These are phyloP conservation scores for Otatea glauca DNA, from an alignment of 176 grass and related monocot genomes.

Conservation along the genomic window DNA sequence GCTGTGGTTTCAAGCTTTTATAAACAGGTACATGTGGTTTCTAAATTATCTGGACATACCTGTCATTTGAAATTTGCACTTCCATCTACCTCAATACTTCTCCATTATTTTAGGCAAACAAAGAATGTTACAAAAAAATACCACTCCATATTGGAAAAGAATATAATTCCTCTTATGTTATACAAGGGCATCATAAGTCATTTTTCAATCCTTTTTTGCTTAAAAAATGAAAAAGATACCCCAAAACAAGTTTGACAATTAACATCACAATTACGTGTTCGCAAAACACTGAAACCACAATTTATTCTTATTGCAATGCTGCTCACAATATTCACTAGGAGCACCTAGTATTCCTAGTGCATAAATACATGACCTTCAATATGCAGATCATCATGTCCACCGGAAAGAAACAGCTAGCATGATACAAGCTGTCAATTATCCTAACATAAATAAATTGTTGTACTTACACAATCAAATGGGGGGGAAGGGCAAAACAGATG, in stretches of 20 bases:
- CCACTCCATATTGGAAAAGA: neutral
- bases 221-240: conserved; percentile 5
- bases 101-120: neutral
- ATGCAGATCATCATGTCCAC: conserved; percentile 5
- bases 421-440: conserved; percentile 15
- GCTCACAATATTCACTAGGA: conserved; percentile 16
- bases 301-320: conserved; percentile 23
- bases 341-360: conserved; percentile 14
- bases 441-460: conserved; percentile 48
- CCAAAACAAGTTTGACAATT: conserved; percentile 26
- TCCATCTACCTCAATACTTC: conserved; percentile 30
- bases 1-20: neutral
- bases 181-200: neutral
- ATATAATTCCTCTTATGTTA: conserved; percentile 5
- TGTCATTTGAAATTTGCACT: conserved; percentile 15
- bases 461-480: conserved; percentile 53
- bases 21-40: neutral
- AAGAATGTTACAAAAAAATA: conserved; percentile 9
- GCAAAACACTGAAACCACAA: conserved; percentile 1
- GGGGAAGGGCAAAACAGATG: neutral
- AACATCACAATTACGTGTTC: conserved; percentile 1
- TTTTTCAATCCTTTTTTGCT: neutral
- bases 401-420: conserved; percentile 7
- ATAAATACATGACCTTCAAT: conserved; percentile 21
- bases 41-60: conserved; percentile 6